A percentile compares a stretch with the other conserved stretches of the same genome.
Evolutionary conservation across 1,284 basidiomycete species (phyloP).

Genomic region (Neonothopanus nambi): DNA sequence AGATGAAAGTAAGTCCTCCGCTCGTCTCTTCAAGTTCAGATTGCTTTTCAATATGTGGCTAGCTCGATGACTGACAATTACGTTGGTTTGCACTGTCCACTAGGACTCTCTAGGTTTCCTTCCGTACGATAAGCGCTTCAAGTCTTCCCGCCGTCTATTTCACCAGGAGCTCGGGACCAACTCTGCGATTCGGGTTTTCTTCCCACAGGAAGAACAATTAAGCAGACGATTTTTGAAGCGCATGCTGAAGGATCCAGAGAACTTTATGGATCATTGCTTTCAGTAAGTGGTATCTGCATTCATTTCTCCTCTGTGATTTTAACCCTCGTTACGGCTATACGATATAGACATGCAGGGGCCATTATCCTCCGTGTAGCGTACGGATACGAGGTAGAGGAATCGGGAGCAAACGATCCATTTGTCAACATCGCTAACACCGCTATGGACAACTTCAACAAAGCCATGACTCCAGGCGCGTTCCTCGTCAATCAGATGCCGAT

Average conservation of each 20-base stretch:
- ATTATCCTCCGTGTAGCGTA: conserved; percentile 33
- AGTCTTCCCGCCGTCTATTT: conserved; percentile 19
- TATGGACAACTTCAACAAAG: conserved; percentile 23
- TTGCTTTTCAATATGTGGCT: too few species aligned
- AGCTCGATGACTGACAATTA: too few species aligned
- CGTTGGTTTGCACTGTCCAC: too few species aligned
- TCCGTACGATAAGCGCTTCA: conserved; percentile 23
- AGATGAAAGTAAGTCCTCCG: conserved; percentile 13
- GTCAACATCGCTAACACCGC: conserved; percentile 23
- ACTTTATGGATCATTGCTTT: conserved; percentile 19
- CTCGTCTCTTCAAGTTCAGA: too few species aligned
- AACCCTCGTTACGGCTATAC: neutral
- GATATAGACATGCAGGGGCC: conserved; percentile 30
- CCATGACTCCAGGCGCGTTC: conserved; percentile 27
- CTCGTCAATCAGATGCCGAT: conserved; percentile 35
- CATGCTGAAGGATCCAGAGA: conserved; percentile 22
- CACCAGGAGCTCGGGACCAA: conserved; percentile 27
- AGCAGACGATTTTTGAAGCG: conserved; percentile 25
- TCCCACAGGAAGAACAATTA: conserved; percentile 26
- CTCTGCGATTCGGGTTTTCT: conserved; percentile 17
- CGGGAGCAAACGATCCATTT: conserved; percentile 26
- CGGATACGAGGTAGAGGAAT: conserved; percentile 30
- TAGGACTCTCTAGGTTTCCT: conserved; percentile 22
- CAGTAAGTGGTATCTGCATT: conserved; percentile 16
- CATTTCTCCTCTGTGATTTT: neutral